Conservation (phyloP, 2,329 filamentous ascomycete species). For the Talaromyces verruculosus region DNA sequence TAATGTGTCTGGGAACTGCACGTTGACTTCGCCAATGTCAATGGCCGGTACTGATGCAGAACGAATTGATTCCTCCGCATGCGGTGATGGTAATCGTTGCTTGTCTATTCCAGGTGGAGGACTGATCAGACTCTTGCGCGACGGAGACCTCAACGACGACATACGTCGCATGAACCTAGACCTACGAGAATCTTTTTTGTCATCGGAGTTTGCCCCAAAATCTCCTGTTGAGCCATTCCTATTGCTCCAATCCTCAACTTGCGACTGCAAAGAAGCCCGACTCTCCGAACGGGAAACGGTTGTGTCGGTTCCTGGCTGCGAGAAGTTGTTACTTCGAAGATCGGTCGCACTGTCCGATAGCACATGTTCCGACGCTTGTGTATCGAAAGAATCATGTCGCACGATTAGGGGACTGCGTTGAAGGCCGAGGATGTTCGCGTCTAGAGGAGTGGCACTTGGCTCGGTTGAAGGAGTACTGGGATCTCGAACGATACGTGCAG, state of each 20-base stretch:
- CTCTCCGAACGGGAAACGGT: conserved; percentile 41
- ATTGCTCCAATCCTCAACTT: conserved; percentile 32
- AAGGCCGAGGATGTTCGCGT: conserved; percentile 44
- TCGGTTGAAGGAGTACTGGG: conserved; percentile 46
- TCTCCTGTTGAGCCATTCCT: conserved; percentile 7
- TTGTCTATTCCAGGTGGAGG: conserved; percentile 32
- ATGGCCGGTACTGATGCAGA: conserved; percentile 53
- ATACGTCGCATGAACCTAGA: conserved; percentile 66
- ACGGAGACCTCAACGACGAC: conserved; percentile 56
- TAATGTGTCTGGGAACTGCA: conserved; percentile 93
- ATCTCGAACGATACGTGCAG: conserved; percentile 75
- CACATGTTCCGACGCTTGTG: conserved; percentile 25
- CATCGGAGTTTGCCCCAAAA: conserved; percentile 41
- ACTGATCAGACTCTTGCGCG: conserved; percentile 47
- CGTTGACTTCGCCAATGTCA: conserved; percentile 85
- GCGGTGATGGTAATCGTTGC: conserved; percentile 5
- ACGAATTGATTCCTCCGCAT: conserved; percentile 29
- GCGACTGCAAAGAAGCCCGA: conserved; percentile 41
- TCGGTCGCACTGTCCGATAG: conserved; percentile 7
- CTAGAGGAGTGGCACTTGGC: conserved; percentile 29
- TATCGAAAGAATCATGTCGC: conserved; percentile 59
- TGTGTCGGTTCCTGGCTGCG: conserved; percentile 35
- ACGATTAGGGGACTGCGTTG: conserved; percentile 62
- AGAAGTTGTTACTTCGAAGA: conserved; percentile 29
- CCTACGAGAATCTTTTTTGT: conserved; percentile 57